These are phyloP conservation scores for Porogramme epimiltina DNA, from an alignment of 1,284 basidiomycete genomes.

Conservation along the genomic window DNA sequence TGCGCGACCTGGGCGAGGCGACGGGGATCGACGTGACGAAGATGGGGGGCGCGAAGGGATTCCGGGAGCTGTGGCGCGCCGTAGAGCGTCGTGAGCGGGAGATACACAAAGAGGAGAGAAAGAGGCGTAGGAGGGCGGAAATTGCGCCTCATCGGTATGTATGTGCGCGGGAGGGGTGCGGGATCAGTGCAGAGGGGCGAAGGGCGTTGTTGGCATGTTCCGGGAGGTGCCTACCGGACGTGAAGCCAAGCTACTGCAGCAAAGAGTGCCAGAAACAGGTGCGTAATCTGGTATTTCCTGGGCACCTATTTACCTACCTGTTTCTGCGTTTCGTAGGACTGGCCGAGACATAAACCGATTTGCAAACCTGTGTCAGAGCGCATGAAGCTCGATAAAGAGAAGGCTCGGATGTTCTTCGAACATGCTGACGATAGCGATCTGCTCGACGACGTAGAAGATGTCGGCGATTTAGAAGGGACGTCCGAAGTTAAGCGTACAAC, in stretches of 20 bases:
- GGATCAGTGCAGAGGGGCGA: background rate
- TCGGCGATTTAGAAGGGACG: no score
- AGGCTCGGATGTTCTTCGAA: no score
- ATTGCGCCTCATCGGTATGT: background rate
- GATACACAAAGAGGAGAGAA: slow-evolving; percentile 2
- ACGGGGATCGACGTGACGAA: no score
- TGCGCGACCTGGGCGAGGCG: no score
- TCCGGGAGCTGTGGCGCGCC: slow-evolving; percentile 1
- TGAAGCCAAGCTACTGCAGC: slow-evolving; percentile 12
- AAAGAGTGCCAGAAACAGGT: slow-evolving; percentile 8
- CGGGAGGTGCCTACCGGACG: slow-evolving; percentile 6
- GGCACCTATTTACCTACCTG: no score
- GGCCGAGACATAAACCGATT: no score
- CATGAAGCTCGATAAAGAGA: no score
- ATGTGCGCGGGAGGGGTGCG: slow-evolving; percentile 6
- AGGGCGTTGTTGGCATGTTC: background rate
- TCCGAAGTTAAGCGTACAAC: no score
- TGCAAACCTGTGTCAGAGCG: slow-evolving; percentile 10
- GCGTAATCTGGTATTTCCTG: no score
- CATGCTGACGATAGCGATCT: no score
- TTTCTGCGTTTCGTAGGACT: no score
- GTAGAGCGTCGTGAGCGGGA: background rate
- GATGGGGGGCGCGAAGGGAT: background rate
- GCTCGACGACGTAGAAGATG: no score
- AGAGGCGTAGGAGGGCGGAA: background rate